Conservation (phyloP, 202 grass and related monocot genomes). For the Setaria italica region DNA sequence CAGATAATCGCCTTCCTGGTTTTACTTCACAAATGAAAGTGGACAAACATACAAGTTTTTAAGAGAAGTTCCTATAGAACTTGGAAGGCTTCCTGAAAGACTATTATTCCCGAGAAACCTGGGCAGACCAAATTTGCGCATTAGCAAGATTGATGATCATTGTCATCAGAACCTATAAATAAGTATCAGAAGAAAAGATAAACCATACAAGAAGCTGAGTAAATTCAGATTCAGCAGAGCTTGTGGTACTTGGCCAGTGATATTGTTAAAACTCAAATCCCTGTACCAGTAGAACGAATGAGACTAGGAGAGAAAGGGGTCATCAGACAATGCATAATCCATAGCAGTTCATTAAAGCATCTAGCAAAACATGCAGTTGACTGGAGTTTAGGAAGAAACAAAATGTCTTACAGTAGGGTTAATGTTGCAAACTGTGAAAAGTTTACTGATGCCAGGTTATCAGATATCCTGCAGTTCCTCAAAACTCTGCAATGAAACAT, state of each 20-base stretch:
- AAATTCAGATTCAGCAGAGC: constrained; percentile 61
- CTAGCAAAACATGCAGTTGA: background rate
- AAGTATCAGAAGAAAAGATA: constrained; percentile 22
- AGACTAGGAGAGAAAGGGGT: constrained; percentile 13
- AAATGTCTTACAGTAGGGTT: constrained; percentile 38
- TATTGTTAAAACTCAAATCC: constrained; percentile 98
- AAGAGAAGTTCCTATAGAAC: constrained; percentile 55
- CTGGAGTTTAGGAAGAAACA: constrained; percentile 13
- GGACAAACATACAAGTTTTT: constrained; percentile 55
- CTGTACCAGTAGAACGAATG: constrained; percentile 40
- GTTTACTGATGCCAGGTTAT: constrained; percentile 58
- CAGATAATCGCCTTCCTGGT: too few relatives aligned
- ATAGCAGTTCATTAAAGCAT: constrained; percentile 2
- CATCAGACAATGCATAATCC: constrained; percentile 28
- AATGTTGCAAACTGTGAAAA: constrained; percentile 49
- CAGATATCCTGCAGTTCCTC: constrained; percentile 86
- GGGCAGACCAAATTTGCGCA: background rate
- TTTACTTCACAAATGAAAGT: background rate
- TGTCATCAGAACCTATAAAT: background rate
- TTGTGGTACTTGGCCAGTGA: constrained; percentile 75
- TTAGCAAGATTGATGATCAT: constrained; percentile 19
- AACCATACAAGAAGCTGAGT: constrained; percentile 67
- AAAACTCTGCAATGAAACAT: constrained; percentile 65
- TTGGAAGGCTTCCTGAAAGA: constrained; percentile 74
- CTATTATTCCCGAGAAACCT: constrained; percentile 95